phyloP scores from a whole-genome alignment of 2,329 filamentous ascomycete genomes.

The Fusarium sp. region DNA sequence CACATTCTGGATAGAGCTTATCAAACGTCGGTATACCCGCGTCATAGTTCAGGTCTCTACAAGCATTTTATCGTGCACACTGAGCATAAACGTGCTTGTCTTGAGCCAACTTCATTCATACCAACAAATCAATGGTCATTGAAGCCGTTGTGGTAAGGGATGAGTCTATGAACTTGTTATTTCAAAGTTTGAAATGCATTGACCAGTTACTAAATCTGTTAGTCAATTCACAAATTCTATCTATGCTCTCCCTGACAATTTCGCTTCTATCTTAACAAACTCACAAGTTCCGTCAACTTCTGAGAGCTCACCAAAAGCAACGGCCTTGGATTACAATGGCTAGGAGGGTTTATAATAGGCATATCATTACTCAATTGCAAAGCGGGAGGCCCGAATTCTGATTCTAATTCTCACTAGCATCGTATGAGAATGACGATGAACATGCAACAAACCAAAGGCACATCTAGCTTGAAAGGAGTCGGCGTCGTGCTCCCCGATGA shows the following conservation, averaged over 20 bases:
- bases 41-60: not conserved
- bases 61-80: not conserved
- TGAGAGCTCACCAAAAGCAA: not conserved
- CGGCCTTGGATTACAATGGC: not conserved
- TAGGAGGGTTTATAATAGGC: not conserved
- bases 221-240: not conserved
- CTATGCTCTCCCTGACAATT: constrained; percentile 4
- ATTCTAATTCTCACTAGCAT: constrained; percentile 3
- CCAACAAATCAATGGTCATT: not conserved
- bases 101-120: not conserved
- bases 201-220: not conserved
- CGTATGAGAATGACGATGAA: not conserved
- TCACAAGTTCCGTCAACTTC: not conserved
- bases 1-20: not conserved
- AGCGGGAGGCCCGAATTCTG: constrained; percentile 16
- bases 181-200: constrained; percentile 1
- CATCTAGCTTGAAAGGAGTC: not conserved
- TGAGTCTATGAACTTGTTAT: not conserved
- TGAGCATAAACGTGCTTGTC: not conserved
- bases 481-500: constrained; percentile 11
- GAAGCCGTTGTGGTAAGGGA: not conserved
- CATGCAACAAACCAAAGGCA: not conserved
- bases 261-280: not conserved
- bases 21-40: not conserved
- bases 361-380: constrained; percentile 12